Evolutionary conservation across 2,329 filamentous ascomycete genomes (phyloP), one percentile per base, ranked within the genome.

Genomic region (Dryadomyces quercivorus): DNA sequence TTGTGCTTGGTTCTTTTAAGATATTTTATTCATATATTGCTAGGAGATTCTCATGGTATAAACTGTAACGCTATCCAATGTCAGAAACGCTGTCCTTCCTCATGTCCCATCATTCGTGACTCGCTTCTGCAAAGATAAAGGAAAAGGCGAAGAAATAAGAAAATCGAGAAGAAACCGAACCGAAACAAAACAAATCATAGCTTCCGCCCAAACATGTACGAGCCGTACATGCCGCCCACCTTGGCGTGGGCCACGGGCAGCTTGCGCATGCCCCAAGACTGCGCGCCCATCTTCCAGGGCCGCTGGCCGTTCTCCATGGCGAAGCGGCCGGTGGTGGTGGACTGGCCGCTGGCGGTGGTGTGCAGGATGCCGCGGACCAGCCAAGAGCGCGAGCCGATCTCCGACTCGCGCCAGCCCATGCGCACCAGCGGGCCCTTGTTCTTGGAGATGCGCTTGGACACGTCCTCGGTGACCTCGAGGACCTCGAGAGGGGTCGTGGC

Each of bases 191-290:
- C 16, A 36, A 6, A 36, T 72, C 67, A 82, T 55, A 82, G 66
- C 63, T 77, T 75, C 60, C 77, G 70, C 63, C 77, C 77, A 69
- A 82, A 82, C 79, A 82, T 82, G 63, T 78, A 82, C 22, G 73
- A 78, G 21, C 93, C 93, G 65, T 97, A 96, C 65, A 95, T 94
- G 58, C 89, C 89, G 62, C 95, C 93, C 26, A 97, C 86, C 67
- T 97, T 92, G 53, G 91, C 88, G 64, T 83, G 81, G 26, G 87
- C 89, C 61, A 97, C 85, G n/a, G 92, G 94, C 45, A 97, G 78
- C 72, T 97, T 93, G 59, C 86, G 78, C 82, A 90, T 90, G 42
- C 88, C 88, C 88, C 88, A 92, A 71, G 82, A 87, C 61, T 81
- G 80, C 50, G 87, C 87, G 36, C 88, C 88, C 84, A 89, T 86